These are phyloP conservation scores for Termitomyces sp. DNA, from an alignment of 768 basidiomycete species.

Conservation along the genomic window DNA sequence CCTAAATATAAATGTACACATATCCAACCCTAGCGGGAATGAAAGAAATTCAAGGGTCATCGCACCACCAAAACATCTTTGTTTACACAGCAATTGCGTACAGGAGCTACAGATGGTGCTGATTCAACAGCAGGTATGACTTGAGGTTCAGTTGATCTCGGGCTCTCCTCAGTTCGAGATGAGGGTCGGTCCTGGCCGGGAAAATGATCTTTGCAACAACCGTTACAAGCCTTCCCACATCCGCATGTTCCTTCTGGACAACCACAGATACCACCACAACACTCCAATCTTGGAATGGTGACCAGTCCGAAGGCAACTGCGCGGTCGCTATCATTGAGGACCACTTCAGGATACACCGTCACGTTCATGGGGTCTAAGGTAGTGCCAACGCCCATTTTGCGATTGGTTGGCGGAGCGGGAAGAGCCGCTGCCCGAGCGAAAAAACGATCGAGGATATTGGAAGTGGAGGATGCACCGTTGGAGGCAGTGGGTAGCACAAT, in stretches of 20 bases:
- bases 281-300: constrained; percentile 63
- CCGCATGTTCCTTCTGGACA: constrained; percentile 54
- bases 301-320: constrained; percentile 48
- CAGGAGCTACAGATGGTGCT: constrained; percentile 4
- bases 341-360: constrained; percentile 41
- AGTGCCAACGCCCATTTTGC: constrained; percentile 35
- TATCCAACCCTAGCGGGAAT: neutral
- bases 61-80: constrained; percentile 8
- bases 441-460: constrained; percentile 57
- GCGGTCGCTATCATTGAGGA: constrained; percentile 35
- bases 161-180: neutral
- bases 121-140: neutral
- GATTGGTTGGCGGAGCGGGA: constrained; percentile 53
- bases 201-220: constrained; percentile 44
- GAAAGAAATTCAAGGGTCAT: neutral
- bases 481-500: constrained; percentile 39
- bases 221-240: constrained; percentile 58
- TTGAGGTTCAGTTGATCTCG: neutral
- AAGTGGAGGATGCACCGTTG: constrained; percentile 7
- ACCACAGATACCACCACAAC: constrained; percentile 61
- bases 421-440: constrained; percentile 67
- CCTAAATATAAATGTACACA: neutral
- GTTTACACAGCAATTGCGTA: constrained; percentile 32
- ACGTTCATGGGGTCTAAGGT: constrained; percentile 53
- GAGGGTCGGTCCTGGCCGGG: neutral